These are phyloP conservation scores for Zygosaccharomyces bisporus DNA, from an alignment of 805 yeast species.

Conservation along the genomic window DNA sequence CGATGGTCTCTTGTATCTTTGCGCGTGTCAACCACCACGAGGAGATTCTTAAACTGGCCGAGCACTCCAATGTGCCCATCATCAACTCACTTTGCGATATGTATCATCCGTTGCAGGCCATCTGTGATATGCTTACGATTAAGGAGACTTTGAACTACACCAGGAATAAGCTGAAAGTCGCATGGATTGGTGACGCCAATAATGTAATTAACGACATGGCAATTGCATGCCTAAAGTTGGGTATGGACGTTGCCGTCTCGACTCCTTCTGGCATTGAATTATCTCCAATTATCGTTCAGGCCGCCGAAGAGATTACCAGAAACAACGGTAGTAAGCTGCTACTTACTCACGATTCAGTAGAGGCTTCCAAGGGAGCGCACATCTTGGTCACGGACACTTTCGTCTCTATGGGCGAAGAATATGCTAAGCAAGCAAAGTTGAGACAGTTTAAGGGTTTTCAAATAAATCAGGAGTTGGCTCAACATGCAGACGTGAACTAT, in stretches of 20 bases:
- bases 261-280: slow-evolving; percentile 74
- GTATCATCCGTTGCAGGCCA: slow-evolving; percentile 93
- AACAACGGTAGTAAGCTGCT: slow-evolving; percentile 52
- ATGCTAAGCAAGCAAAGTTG: slow-evolving; percentile 65
- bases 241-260: slow-evolving; percentile 80
- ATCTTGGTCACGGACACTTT: slow-evolving; percentile 94
- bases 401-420: slow-evolving; percentile 97
- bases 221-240: slow-evolving; percentile 78
- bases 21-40: slow-evolving; percentile 90
- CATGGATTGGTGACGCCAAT: slow-evolving; percentile 97
- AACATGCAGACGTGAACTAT: slow-evolving; percentile 63
- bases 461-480: slow-evolving; percentile 63
- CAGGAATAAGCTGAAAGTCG: slow-evolving; percentile 59
- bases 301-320: slow-evolving; percentile 51
- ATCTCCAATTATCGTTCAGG: slow-evolving; percentile 48
- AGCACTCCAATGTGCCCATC: slow-evolving; percentile 83
- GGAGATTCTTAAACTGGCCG: slow-evolving; percentile 73
- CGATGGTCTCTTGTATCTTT: slow-evolving; percentile 95
- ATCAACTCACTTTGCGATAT: slow-evolving; percentile 91
- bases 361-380: slow-evolving; percentile 70
- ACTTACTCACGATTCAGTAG: slow-evolving; percentile 66
- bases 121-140: slow-evolving; percentile 84
- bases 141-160: slow-evolving; percentile 65
- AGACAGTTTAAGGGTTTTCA: slow-evolving; percentile 85
- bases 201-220: slow-evolving; percentile 93